Evolutionary conservation across 2,329 filamentous ascomycete species (phyloP).

Genomic region (Cryphonectria radicalis): DNA sequence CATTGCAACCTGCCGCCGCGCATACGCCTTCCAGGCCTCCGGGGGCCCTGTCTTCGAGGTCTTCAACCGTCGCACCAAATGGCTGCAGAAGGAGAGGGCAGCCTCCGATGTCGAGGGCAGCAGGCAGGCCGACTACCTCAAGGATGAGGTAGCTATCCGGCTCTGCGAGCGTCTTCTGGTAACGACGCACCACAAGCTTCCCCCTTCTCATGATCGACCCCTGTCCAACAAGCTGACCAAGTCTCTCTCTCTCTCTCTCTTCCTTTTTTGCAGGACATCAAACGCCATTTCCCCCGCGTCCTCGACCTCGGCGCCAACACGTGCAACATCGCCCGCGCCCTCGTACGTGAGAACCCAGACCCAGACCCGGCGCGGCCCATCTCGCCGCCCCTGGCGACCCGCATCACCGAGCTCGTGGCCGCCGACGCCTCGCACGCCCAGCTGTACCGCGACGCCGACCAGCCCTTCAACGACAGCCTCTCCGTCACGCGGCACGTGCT

Average conservation of each 20-base stretch:
- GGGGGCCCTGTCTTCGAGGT: constrained; percentile 82
- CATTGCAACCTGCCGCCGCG: constrained; percentile 46
- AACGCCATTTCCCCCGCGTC: constrained; percentile 79
- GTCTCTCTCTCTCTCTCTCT: background rate
- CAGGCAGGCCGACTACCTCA: constrained; percentile 86
- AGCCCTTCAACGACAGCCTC: constrained; percentile 73
- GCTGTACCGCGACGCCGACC: constrained; percentile 77
- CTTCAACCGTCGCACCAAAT: constrained; percentile 88
- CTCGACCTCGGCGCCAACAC: constrained; percentile 95
- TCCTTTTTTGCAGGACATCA: constrained; percentile 72
- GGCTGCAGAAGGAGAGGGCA: constrained; percentile 87
- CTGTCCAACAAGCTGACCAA: background rate
- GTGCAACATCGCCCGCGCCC: constrained; percentile 86
- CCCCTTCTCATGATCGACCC: too few species aligned
- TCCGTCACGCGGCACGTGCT: constrained; percentile 76
- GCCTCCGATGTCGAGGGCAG: constrained; percentile 71
- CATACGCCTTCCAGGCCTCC: constrained; percentile 78
- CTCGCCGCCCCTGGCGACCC: constrained; percentile 69
- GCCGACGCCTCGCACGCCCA: constrained; percentile 79
- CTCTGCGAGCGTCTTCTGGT: constrained; percentile 86
- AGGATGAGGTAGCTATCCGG: constrained; percentile 85
- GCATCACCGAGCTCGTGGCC: constrained; percentile 76
- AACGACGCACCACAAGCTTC: constrained; percentile 27
- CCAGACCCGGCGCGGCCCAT: constrained; percentile 57
- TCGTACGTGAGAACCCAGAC: constrained; percentile 73